Evolutionary conservation across 345 rosid genomes (phyloP).

Genomic region (Odontarrhena argentea): DNA sequence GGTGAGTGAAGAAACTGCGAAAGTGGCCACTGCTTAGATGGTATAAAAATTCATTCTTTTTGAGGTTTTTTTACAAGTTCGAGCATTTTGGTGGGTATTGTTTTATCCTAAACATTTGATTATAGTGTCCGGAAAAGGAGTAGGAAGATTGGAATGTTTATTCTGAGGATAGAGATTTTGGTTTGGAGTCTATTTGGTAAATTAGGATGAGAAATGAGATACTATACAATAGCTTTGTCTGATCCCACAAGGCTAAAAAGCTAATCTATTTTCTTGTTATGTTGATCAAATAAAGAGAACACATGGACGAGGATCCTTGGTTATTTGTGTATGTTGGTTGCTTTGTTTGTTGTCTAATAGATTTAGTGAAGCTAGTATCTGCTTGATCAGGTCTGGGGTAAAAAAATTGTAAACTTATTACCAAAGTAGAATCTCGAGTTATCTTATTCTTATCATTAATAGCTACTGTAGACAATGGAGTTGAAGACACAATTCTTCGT

Average conservation of each 20-base stretch:
- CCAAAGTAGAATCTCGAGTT: slow-evolving; percentile 7
- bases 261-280: slow-evolving; percentile 32
- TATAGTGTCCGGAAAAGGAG: not conserved
- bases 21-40: slow-evolving; percentile 37
- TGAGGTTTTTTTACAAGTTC: slow-evolving; percentile 1
- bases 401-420: not conserved
- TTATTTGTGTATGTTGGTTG: slow-evolving; percentile 3
- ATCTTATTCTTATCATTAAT: not conserved
- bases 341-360: no score
- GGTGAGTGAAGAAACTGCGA: slow-evolving; percentile 36
- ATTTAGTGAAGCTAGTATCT: slow-evolving; percentile 21
- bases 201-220: slow-evolving; percentile 24
- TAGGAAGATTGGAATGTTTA: not conserved
- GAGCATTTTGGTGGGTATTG: slow-evolving; percentile 11
- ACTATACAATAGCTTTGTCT: slow-evolving; percentile 33
- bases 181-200: not conserved
- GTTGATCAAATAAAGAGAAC: slow-evolving; percentile 23
- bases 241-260: slow-evolving; percentile 24
- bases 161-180: not conserved
- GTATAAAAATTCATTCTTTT: slow-evolving; percentile 15
- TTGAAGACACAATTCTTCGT: not conserved
- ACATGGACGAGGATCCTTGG: slow-evolving; percentile 2
- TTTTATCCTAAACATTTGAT: not conserved
- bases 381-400: not conserved
- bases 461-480: slow-evolving; percentile 3